Percentiles rank a stretch among this genome's conserved stretches.
Evolutionary conservation across 805 yeast genomes (phyloP).

Genomic region (Metschnikowia borealis): DNA sequence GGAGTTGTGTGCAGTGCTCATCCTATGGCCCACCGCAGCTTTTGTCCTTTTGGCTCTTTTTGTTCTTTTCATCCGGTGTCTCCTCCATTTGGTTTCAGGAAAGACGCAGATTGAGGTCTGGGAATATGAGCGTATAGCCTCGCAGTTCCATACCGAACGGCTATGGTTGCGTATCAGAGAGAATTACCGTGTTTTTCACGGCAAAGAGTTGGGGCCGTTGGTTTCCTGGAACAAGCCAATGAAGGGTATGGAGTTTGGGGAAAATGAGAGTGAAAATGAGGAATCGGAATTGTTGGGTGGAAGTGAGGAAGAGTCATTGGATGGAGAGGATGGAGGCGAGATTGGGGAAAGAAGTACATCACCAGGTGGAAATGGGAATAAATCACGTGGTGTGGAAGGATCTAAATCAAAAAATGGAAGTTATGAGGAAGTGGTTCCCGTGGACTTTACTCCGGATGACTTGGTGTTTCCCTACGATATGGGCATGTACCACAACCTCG

Average conservation of each 20-base stretch:
- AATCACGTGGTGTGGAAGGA: too few relatives aligned
- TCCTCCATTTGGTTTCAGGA: slow-evolving; percentile 56
- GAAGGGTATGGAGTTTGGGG: background rate
- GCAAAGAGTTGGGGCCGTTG: slow-evolving; percentile 40
- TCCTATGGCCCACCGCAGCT: slow-evolving; percentile 50
- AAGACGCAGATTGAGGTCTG: slow-evolving; percentile 88
- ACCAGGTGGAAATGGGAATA: too few relatives aligned
- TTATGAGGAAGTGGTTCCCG: slow-evolving; percentile 23
- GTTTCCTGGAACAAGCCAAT: slow-evolving; percentile 40
- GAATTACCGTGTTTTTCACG: slow-evolving; percentile 42
- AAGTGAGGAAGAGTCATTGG: too few relatives aligned
- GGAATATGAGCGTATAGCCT: slow-evolving; percentile 81
- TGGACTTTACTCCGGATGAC: slow-evolving; percentile 52
- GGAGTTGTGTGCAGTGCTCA: slow-evolving; percentile 53
- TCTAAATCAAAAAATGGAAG: too few relatives aligned
- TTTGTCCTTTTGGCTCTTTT: slow-evolving; percentile 61
- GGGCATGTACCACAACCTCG: slow-evolving; percentile 54
- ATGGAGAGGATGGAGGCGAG: too few relatives aligned
- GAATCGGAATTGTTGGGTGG: too few relatives aligned
- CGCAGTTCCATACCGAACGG: slow-evolving; percentile 53
- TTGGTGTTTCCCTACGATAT: slow-evolving; percentile 82
- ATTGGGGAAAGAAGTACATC: too few relatives aligned
- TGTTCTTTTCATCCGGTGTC: slow-evolving; percentile 57
- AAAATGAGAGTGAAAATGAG: too few relatives aligned
- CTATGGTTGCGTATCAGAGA: slow-evolving; percentile 48